Base-by-base conservation (phyloP, 2,329 filamentous ascomycete genomes). In the Sarocladium strictum region DNA sequence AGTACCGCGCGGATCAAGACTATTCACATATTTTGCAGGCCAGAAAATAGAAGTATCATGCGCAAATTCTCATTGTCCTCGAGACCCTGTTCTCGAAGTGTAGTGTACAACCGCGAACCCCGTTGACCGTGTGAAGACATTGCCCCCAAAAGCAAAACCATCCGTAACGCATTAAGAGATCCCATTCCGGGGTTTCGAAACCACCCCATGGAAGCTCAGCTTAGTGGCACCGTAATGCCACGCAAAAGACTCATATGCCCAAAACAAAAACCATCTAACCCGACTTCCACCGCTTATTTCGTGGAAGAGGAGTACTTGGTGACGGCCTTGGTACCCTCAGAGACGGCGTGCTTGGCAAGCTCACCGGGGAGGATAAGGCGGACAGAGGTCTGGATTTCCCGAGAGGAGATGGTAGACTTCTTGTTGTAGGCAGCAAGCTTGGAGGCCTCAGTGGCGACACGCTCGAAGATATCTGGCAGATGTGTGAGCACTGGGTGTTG, bases 371-470 rank as follows among this genome's bases (percentile, higher is more conserved):
- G 88, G 77, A 99, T 99, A 59, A 99, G 86, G 64, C 94, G 89
- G 66, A 99, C 94, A 65, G 94, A 97, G 66, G 94, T 99, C 84
- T 99, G 94, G 72, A 99, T 99, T 80, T 99, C 94, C 70, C 94
- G 89, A 64, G 94, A 97, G 54, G 93, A 97, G 78, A 99, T 99
- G 73, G 94, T 99, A 53, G 93, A 97, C 85, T 99, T 99, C 89
- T 97, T 99, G 88, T 99, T 99, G 84, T 99, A 99, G 61, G 94
- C 94, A 65, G 94, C 94, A 59, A 99, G 87, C 87, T 99, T 99
- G 73, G 90, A 96, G 53, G 94, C 94, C 79, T 99, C 94, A 57
- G 94, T 97, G 62, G 94, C 94, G 65, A 99, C 93, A 67, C 94
- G 92, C 87, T 99, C 94, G 75, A 99, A 99, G 74, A 99, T 99